Evolutionary conservation across 1,284 basidiomycete species (phyloP).

Genomic region (Tilletia walkeri): DNA sequence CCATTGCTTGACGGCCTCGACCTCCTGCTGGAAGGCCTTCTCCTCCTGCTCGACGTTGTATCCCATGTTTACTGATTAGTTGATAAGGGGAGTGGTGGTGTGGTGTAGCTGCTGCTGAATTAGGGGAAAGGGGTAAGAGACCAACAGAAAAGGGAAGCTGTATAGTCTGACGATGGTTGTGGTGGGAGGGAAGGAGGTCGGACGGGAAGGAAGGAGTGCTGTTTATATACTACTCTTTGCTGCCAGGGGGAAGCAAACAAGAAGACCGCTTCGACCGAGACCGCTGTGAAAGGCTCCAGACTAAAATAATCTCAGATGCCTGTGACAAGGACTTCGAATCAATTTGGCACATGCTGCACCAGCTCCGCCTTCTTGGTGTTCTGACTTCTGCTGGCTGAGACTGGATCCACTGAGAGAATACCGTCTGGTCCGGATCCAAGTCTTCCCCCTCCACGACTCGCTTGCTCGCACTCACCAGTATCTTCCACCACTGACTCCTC

Average conservation of each 20-base stretch:
- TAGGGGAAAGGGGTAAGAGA: background rate
- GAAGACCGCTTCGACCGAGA: too few species aligned
- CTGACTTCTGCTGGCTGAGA: too few species aligned
- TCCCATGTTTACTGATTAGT: slow-evolving; percentile 18
- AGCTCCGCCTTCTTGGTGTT: background rate
- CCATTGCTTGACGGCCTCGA: slow-evolving; percentile 81
- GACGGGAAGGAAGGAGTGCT: background rate
- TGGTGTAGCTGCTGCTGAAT: background rate
- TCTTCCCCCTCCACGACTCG: background rate
- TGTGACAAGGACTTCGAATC: too few species aligned
- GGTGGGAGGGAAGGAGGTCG: background rate
- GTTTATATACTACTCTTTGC: too few species aligned
- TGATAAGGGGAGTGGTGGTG: slow-evolving; percentile 1
- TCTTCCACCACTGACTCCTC: too few species aligned
- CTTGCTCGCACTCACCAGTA: background rate
- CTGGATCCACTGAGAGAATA: too few species aligned
- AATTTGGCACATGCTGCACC: slow-evolving; percentile 13
- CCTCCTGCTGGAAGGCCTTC: slow-evolving; percentile 70
- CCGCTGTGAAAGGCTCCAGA: too few species aligned
- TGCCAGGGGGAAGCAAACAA: too few species aligned
- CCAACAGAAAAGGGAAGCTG: slow-evolving; percentile 2
- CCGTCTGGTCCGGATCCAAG: background rate
- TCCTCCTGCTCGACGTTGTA: slow-evolving; percentile 52
- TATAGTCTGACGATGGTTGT: background rate
- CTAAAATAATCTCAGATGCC: too few species aligned